phyloP scores from a whole-genome alignment of 2,329 filamentous ascomycete species.

The Magnaporthiopsis poae region DNA sequence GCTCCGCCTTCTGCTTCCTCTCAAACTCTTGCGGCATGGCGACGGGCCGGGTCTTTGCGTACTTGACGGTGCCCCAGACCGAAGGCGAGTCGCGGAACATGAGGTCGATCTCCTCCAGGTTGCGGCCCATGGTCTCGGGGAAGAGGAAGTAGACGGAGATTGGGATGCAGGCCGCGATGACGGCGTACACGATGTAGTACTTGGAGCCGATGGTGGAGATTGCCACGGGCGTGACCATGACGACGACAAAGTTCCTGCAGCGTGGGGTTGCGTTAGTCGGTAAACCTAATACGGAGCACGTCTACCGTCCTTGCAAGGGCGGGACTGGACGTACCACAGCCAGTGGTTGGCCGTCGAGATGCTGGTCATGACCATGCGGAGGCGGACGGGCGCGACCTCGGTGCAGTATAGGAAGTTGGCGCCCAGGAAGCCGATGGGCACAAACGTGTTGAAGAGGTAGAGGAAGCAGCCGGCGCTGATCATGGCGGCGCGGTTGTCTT shows the following conservation, averaged over 20 bases:
- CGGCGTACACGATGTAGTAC: constrained; percentile 33
- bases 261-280: neutral
- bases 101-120: constrained; percentile 12
- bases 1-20: constrained; percentile 55
- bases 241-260: constrained; percentile 31
- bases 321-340: constrained; percentile 28
- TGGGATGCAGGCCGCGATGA: constrained; percentile 21
- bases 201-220: constrained; percentile 40
- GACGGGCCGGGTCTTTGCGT: neutral
- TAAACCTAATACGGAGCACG: neutral
- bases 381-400: constrained; percentile 42
- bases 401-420: constrained; percentile 51
- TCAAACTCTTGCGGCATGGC: constrained; percentile 21
- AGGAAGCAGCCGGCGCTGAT: constrained; percentile 45
- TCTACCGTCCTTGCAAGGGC: neutral
- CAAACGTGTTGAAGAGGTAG: constrained; percentile 51
- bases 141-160: constrained; percentile 26
- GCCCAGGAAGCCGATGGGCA: constrained; percentile 48
- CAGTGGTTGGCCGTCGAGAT: constrained; percentile 46
- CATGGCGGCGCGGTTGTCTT: constrained; percentile 33
- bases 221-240: constrained; percentile 35
- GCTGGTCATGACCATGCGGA: constrained; percentile 43
- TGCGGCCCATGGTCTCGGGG: constrained; percentile 13
- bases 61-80: constrained; percentile 22
- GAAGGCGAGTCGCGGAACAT: constrained; percentile 20